Evolutionary conservation across 2,329 filamentous ascomycete genomes (phyloP).

Genomic region (Arthrobotrys entomopaga): DNA sequence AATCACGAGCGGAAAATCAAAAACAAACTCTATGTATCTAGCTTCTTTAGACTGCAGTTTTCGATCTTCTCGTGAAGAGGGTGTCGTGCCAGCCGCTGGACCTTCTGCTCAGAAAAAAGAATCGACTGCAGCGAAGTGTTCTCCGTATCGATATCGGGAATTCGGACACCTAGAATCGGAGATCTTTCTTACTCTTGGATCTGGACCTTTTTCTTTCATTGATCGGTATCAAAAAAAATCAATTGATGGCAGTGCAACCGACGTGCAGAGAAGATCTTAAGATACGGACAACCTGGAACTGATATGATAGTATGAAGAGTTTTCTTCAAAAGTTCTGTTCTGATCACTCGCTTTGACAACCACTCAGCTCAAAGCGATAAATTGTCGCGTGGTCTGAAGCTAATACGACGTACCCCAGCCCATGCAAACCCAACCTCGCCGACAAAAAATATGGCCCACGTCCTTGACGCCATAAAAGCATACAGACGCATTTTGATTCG

Average conservation of each 20-base stretch:
- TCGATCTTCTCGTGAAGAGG: not conserved
- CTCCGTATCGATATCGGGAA: not conserved
- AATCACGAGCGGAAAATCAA: too few relatives aligned
- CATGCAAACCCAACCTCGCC: constrained; percentile 19
- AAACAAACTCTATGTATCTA: too few relatives aligned
- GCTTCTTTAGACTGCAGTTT: not conserved
- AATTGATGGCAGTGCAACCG: constrained; percentile 4
- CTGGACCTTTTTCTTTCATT: not conserved
- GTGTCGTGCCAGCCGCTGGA: not conserved
- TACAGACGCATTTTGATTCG: constrained; percentile 7
- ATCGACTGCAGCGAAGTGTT: too few relatives aligned
- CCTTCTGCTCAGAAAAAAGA: not conserved
- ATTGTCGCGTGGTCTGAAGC: constrained; percentile 12
- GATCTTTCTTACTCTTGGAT: constrained; percentile 14
- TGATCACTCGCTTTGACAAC: not conserved
- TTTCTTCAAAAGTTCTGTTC: not conserved
- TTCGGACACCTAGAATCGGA: constrained; percentile 10
- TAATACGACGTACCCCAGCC: not conserved
- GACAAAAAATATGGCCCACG: not conserved
- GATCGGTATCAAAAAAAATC: constrained; percentile 8
- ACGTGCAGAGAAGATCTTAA: constrained; percentile 15
- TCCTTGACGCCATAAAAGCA: not conserved
- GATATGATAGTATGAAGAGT: not conserved
- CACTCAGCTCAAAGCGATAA: constrained; percentile 3
- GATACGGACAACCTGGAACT: not conserved